These are phyloP conservation scores for Plantago elongata DNA, from an alignment of 257 asterid species.

Conservation along the genomic window DNA sequence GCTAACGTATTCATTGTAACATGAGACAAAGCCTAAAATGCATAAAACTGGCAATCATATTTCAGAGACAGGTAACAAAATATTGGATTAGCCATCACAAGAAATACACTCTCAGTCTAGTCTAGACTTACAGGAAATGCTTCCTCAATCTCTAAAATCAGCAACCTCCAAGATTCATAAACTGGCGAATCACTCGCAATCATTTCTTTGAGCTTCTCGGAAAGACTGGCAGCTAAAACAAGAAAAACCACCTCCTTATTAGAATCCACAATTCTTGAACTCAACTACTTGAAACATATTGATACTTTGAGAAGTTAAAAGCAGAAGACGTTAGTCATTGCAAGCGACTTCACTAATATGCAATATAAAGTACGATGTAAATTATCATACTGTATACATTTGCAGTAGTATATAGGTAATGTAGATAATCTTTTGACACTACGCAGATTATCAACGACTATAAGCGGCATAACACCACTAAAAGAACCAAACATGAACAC, in stretches of 20 bases:
- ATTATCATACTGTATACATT: too few species aligned
- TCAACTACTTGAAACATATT: too few species aligned
- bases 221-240: conserved; percentile 37
- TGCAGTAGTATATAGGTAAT: too few species aligned
- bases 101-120: not conserved
- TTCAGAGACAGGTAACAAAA: not conserved
- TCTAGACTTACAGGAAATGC: conserved; percentile 43
- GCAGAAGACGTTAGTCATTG: too few species aligned
- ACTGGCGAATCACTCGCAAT: conserved; percentile 45
- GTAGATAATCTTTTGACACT: too few species aligned
- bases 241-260: conserved; percentile 17
- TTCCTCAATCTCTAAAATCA: conserved; percentile 62
- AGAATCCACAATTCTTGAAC: conserved; percentile 13
- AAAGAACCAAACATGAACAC: too few species aligned
- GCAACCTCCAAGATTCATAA: conserved; percentile 55
- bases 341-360: too few species aligned
- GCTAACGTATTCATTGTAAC: too few species aligned
- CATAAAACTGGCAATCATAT: not conserved
- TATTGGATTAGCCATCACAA: not conserved
- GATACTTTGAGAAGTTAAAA: too few species aligned
- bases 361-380: too few species aligned
- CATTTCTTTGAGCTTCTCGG: conserved; percentile 49
- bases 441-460: too few species aligned
- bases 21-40: not conserved
- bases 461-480: too few species aligned